Conservation (phyloP, 208 protist genomes). For the Wallacemonas collosoma region DNA sequence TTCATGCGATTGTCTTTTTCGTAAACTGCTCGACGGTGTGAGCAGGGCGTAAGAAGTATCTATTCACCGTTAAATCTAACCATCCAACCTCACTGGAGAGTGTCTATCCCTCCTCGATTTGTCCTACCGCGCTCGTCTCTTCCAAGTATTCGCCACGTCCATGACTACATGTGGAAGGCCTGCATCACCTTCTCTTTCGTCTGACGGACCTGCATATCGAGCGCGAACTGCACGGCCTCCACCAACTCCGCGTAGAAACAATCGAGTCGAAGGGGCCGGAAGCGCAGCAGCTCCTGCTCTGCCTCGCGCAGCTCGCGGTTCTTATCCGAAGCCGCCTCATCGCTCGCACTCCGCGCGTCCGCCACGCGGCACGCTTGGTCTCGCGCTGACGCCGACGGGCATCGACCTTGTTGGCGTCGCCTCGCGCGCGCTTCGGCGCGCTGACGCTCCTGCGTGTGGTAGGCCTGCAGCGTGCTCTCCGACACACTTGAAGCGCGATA, state of each 20-base stretch:
- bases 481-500: conserved; percentile 72
- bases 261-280: conserved; percentile 62
- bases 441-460: conserved; percentile 22
- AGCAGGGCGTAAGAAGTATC: no score
- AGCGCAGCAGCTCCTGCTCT: conserved; percentile 47
- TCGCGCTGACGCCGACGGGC: no score
- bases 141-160: neutral
- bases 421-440: neutral
- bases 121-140: neutral
- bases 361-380: neutral
- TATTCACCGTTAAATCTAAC: no score
- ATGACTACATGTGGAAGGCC: conserved; percentile 47
- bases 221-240: conserved; percentile 55
- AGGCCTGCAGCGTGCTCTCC: conserved; percentile 65
- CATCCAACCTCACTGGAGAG: no score
- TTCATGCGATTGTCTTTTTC: no score
- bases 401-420: neutral
- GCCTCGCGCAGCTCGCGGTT: conserved; percentile 34
- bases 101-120: neutral
- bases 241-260: conserved; percentile 70
- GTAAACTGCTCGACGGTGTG: no score
- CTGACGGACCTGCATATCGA: conserved; percentile 58
- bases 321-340: conserved; percentile 9
- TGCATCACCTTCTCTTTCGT: conserved; percentile 41
- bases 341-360: no score